Evolutionary conservation across 495 filamentous ascomycete genomes (phyloP).

Genomic region (Halenospora varia): DNA sequence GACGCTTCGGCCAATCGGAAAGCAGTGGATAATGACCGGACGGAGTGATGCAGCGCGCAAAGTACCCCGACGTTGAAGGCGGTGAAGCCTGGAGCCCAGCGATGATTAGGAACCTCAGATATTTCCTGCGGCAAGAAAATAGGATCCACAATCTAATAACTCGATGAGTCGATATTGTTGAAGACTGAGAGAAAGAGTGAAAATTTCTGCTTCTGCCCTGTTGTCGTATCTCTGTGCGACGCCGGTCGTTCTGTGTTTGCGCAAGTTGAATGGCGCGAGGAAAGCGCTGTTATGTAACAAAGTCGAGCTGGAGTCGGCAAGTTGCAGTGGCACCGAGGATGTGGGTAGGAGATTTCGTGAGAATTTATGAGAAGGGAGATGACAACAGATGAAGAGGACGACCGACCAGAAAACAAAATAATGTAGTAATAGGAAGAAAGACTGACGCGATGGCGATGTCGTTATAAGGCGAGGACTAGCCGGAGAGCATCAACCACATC

Average conservation of each 20-base stretch:
- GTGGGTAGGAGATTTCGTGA: too few relatives aligned
- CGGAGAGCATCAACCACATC: neutral
- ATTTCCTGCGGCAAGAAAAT: neutral
- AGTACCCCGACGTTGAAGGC: neutral
- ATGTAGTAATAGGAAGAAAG: neutral
- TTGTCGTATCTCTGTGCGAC: neutral
- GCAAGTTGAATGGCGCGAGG: neutral
- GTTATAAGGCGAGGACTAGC: neutral
- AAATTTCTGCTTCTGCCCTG: neutral
- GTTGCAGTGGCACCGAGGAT: neutral
- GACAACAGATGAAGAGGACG: neutral
- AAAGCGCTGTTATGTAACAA: neutral
- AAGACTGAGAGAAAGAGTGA: neutral
- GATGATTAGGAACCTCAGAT: neutral
- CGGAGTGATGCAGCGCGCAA: neutral
- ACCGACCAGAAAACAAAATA: neutral
- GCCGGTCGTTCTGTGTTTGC: neutral
- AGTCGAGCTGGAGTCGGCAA: neutral
- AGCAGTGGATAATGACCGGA: neutral
- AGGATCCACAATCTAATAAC: neutral
- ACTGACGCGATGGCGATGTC: neutral
- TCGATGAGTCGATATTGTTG: neutral
- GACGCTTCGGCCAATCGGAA: neutral
- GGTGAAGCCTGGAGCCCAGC: neutral
- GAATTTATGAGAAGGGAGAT: neutral